phyloP scores from a whole-genome alignment of 768 basidiomycete genomes.

The Omphalotus guepiniiformis region DNA sequence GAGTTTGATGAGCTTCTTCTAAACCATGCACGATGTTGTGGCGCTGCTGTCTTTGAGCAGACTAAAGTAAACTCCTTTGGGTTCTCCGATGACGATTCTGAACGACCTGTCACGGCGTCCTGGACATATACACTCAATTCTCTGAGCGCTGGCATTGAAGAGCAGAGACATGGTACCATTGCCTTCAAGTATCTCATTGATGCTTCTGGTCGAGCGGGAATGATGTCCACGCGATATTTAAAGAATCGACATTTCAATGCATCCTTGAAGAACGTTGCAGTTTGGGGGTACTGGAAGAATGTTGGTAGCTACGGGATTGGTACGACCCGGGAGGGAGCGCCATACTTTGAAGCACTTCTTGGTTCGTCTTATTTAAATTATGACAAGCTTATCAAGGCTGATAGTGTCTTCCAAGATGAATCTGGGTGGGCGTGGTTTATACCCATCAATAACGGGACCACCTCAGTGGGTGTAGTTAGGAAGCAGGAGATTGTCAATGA shows the following conservation, averaged over 20 bases:
- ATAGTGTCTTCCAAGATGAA: conserved; percentile 41
- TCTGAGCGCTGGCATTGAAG: conserved; percentile 30
- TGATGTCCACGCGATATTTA: conserved; percentile 66
- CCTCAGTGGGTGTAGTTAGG: conserved; percentile 60
- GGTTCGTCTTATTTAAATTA: conserved; percentile 30
- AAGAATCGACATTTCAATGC: conserved; percentile 67
- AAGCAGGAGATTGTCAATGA: conserved; percentile 46
- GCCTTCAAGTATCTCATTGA: conserved; percentile 68
- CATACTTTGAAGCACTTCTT: conserved; percentile 69
- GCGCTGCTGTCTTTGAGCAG: conserved; percentile 50
- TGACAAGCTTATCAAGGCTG: conserved; percentile 1
- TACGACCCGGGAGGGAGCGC: conserved; percentile 51
- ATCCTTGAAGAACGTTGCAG: conserved; percentile 66
- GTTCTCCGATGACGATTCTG: conserved; percentile 12
- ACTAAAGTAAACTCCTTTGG: conserved; percentile 41
- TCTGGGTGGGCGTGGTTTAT: conserved; percentile 74
- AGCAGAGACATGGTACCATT: conserved; percentile 38
- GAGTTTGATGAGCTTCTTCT: conserved; percentile 59
- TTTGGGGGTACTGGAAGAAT: conserved; percentile 74
- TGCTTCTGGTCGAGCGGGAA: conserved; percentile 65
- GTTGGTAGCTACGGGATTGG: conserved; percentile 47
- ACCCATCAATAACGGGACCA: conserved; percentile 58
- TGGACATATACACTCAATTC: conserved; percentile 40
- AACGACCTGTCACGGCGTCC: conserved; percentile 46
- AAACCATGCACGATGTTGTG: conserved; percentile 49